These are phyloP conservation scores for Gastrolobium bilobum DNA, from an alignment of 306 rosid genomes.

Conservation along the genomic window DNA sequence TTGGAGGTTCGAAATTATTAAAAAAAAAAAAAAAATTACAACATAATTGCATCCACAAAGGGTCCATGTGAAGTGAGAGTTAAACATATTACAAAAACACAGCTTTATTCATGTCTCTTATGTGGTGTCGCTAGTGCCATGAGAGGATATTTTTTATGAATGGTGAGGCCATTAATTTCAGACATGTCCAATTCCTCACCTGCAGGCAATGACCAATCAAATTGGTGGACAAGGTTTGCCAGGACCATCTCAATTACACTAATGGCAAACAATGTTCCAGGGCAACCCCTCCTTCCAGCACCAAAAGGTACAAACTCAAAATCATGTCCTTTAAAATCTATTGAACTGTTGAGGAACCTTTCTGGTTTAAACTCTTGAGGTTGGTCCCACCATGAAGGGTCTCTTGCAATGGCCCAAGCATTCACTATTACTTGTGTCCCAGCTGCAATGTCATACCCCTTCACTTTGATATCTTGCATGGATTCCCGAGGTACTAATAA, in stretches of 20 bases:
- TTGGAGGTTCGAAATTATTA: too few species aligned
- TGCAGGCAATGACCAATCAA: slow-evolving; percentile 34
- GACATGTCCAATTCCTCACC: slow-evolving; percentile 36
- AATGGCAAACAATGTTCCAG: slow-evolving; percentile 19
- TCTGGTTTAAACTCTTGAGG: slow-evolving; percentile 6
- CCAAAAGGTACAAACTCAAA: not conserved
- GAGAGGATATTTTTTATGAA: slow-evolving; percentile 28
- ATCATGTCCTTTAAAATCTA: not conserved
- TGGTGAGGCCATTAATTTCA: slow-evolving; percentile 5
- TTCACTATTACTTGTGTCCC: not conserved
- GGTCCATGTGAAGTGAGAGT: too few species aligned
- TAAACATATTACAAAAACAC: too few species aligned
- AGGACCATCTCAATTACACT: slow-evolving; percentile 32
- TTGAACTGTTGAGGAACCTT: not conserved
- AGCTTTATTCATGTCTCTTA: too few species aligned
- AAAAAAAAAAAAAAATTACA: too few species aligned
- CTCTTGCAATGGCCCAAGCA: not conserved
- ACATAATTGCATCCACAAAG: too few species aligned
- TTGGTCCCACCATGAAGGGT: slow-evolving; percentile 1
- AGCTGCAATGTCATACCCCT: slow-evolving; percentile 7
- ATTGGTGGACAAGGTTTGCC: slow-evolving; percentile 24
- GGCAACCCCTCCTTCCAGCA: slow-evolving; percentile 15
- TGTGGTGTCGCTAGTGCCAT: not conserved
- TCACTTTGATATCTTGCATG: slow-evolving; percentile 1
- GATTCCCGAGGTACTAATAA: slow-evolving; percentile 17